Conservation (phyloP, 306 rosid genomes). For the Styphnolobium japonicum region DNA sequence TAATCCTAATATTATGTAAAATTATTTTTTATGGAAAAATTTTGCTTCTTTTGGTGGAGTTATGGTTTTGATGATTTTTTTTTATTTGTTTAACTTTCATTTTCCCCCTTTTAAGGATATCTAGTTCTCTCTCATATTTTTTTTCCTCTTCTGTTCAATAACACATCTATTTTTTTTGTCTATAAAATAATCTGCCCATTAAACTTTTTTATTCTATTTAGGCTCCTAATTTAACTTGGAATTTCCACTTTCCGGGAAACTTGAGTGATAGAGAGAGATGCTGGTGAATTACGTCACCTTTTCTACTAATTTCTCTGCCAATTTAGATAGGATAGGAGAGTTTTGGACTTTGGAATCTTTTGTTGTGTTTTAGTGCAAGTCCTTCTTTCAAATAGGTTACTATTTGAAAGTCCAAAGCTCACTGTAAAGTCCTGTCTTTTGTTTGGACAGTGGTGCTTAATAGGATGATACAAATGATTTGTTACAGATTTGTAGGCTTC, state of each 20-base stretch:
- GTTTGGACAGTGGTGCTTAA: too few species aligned
- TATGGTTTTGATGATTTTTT: conserved; percentile 18
- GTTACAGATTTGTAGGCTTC: too few species aligned
- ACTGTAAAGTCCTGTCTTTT: too few species aligned
- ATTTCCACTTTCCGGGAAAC: background rate
- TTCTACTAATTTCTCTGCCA: too few species aligned
- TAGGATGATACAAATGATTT: too few species aligned
- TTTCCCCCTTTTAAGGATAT: background rate
- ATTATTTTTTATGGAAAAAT: background rate
- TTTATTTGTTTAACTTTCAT: background rate
- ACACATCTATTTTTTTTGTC: background rate
- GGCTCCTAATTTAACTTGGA: conserved; percentile 12
- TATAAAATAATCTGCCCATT: background rate
- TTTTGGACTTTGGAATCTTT: too few species aligned
- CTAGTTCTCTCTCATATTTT: background rate
- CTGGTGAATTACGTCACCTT: background rate
- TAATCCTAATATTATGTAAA: background rate
- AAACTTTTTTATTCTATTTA: background rate
- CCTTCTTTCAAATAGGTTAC: too few species aligned
- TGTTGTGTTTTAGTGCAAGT: too few species aligned
- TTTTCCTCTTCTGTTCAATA: background rate
- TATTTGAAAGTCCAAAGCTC: too few species aligned
- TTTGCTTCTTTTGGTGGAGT: background rate
- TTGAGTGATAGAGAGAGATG: background rate
- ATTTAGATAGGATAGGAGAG: too few species aligned